phyloP scores from a whole-genome alignment of 1,139 yeast species.

The Protomyces gravidus region DNA sequence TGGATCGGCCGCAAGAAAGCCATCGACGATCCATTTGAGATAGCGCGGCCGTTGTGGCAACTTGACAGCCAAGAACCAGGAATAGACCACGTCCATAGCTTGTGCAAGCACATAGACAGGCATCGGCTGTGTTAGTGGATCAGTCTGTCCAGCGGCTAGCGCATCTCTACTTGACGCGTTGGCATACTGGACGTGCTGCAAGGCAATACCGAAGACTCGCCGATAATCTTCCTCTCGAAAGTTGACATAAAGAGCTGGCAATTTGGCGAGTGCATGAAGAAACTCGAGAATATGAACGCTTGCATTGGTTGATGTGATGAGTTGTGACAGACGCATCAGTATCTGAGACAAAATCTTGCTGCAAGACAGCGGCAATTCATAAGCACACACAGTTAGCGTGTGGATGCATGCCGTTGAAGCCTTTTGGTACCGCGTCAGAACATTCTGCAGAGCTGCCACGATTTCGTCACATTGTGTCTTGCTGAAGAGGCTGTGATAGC shows the following conservation, averaged over 20 bases:
- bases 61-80: slow-evolving; percentile 68
- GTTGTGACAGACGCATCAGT: slow-evolving; percentile 64
- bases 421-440: slow-evolving; percentile 70
- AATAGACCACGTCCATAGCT: slow-evolving; percentile 64
- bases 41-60: slow-evolving; percentile 56
- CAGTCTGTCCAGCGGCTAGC: slow-evolving; percentile 44
- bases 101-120: slow-evolving; percentile 59
- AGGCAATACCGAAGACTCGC: slow-evolving; percentile 76
- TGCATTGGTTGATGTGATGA: slow-evolving; percentile 65
- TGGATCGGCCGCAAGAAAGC: slow-evolving; percentile 50
- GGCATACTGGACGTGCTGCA: slow-evolving; percentile 71
- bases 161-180: slow-evolving; percentile 46
- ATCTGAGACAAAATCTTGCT: slow-evolving; percentile 64
- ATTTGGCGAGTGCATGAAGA: slow-evolving; percentile 58
- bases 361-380: slow-evolving; percentile 70
- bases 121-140: slow-evolving; percentile 41
- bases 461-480: slow-evolving; percentile 66
- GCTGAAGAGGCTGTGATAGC: slow-evolving; percentile 57
- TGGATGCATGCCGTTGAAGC: slow-evolving; percentile 68
- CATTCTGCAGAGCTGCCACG: slow-evolving; percentile 59
- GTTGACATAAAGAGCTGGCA: slow-evolving; percentile 65
- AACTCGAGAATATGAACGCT: slow-evolving; percentile 75
- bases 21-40: slow-evolving; percentile 60
- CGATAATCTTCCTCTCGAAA: slow-evolving; percentile 74
- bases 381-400: slow-evolving; percentile 70